Base-by-base conservation (phyloP, 495 filamentous ascomycete species). In the Filosporella fistucella region DNA sequence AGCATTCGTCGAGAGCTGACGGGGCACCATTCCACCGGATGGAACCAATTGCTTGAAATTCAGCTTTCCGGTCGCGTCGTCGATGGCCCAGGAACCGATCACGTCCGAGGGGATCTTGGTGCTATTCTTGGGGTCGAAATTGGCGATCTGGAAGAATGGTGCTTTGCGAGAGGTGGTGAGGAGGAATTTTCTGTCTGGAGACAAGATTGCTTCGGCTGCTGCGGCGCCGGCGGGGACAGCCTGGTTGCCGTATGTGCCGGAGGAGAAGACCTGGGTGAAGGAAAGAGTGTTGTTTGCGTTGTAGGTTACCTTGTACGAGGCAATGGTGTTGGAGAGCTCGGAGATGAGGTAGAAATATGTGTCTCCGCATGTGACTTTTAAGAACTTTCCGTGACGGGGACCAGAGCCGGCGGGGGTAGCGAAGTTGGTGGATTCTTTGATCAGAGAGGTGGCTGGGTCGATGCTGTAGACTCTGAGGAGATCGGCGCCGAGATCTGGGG, bases 401-500 rank as follows among this genome's bases (percentile, higher is more conserved):
- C 86, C 87, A 14, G 71, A 74, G 10, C 81, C 84, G 21, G 68
- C 56, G 2, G 61, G 44, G 1, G 63, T 58, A 6, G 36, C 12
- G 18, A 75, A 56, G 1, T 68, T 58, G 5, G 55, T 37, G 35
- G 64, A 35, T 23, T 63, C 54, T 11, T 59, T 66, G 50, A 74
- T 55, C 8, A 39, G 33, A 23, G 68, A 57, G 4, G 61, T 71
- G 12, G 42, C 36, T 13, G 61, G 61, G 44, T 81, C 63, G 48
- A 84, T 76, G 22, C 57, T 54, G 63, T 79, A 88, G 32, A 89
- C 63, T 44, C 78, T 81, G 34, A 89, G 50, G n/a, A 82, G 56
- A 56, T 91, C 86, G 14, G 80, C 71, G 39, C 86, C 86, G 5
- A 91, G 68, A 47, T 91, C 87, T 9, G 86, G 84, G 7, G 80